Evolutionary conservation across 1,139 yeast species (phyloP).

Genomic region (Saccharomyces hybrid): DNA sequence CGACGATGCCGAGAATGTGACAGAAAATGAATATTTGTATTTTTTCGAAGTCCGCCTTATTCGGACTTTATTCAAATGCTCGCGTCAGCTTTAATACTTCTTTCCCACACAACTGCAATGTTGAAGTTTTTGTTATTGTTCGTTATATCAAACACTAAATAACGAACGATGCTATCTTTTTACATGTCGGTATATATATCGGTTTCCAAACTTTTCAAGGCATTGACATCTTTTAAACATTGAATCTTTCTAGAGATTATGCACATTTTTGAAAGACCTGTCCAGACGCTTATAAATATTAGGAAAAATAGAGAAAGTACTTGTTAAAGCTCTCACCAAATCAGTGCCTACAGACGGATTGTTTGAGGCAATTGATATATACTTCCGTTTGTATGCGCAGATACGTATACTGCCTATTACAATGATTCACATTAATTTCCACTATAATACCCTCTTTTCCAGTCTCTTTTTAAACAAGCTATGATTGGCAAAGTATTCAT

Average conservation of each 20-base stretch:
- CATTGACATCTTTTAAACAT: too few relatives aligned
- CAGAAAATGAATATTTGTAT: not conserved
- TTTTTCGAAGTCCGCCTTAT: not conserved
- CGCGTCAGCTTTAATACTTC: not conserved
- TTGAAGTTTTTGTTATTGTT: not conserved
- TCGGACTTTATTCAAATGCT: not conserved
- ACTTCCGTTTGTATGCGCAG: not conserved
- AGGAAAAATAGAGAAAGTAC: not conserved
- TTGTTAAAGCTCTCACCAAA: not conserved
- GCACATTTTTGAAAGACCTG: not conserved
- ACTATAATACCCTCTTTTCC: too few relatives aligned
- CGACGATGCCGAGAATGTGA: not conserved
- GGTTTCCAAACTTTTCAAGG: too few relatives aligned
- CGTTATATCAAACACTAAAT: not conserved
- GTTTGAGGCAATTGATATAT: not conserved
- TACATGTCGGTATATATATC: not conserved
- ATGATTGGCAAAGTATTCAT: not conserved
- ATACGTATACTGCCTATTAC: not conserved
- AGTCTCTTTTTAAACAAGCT: not conserved
- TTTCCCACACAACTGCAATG: not conserved
- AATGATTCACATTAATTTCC: not conserved
- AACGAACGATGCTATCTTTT: not conserved
- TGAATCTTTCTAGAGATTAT: not conserved
- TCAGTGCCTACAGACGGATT: not conserved
- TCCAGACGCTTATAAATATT: not conserved